Conservation (phyloP, 371 early-diverging fungal genomes). For the Dinochytrium kinnereticum region DNA sequence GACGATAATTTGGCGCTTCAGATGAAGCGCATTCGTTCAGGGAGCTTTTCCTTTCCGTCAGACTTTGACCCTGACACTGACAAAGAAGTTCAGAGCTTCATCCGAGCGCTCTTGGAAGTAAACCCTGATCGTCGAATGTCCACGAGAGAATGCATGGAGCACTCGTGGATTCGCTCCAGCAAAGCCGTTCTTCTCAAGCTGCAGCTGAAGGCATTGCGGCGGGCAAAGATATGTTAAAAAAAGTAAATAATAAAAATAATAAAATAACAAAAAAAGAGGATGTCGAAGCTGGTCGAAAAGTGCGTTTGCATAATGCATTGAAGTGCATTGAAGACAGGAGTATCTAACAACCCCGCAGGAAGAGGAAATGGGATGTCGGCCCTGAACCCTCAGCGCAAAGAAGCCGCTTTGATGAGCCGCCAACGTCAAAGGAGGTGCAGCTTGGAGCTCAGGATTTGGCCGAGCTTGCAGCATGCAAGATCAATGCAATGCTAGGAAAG, state of each 20-base stretch:
- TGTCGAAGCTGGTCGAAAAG: no score
- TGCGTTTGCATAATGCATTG: no score
- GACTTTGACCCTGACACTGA: neutral
- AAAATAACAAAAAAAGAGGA: no score
- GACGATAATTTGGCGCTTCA: neutral
- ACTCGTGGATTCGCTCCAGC: slow-evolving; percentile 24
- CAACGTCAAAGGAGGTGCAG: neutral
- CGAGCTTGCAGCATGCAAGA: slow-evolving; percentile 22
- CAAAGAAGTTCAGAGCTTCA: slow-evolving; percentile 8
- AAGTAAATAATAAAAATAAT: no score
- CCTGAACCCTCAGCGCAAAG: neutral
- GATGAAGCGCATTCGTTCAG: neutral
- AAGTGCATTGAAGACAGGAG: no score
- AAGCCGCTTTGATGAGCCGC: neutral
- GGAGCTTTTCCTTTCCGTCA: neutral
- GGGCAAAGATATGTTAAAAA: no score
- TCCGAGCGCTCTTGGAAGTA: slow-evolving; percentile 18
- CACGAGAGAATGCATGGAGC: slow-evolving; percentile 12
- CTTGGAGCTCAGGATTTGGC: slow-evolving; percentile 18
- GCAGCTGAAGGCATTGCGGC: neutral
- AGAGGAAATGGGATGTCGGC: slow-evolving; percentile 33
- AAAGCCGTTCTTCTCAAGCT: neutral
- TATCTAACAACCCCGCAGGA: slow-evolving; percentile 11
- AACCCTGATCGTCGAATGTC: slow-evolving; percentile 23
- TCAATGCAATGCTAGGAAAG: slow-evolving; percentile 17